Conservation (phyloP, 176 grass and related monocot species). For the Zea mays region Zm-B73-REFERENCE-NAM-5.0 NC_050096.1:34757501-34758000, state of each 20-base stretch:
- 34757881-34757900: constrained; percentile 65
- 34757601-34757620: neutral
- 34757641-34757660: neutral
- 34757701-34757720: neutral
- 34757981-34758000: constrained; percentile 84
- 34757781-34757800: constrained; percentile 1
- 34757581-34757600: constrained; percentile 14
- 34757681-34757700: neutral
- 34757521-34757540: constrained; percentile 65
- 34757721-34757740: neutral
- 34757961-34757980: constrained; percentile 94
- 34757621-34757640: neutral
- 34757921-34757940: constrained; percentile 80
- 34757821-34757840: constrained; percentile 20
- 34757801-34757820: neutral
- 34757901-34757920: constrained; percentile 84
- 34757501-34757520: constrained; percentile 64
- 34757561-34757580: neutral
- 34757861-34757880: constrained; percentile 62
- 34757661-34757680: neutral
- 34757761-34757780: neutral
- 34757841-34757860: constrained; percentile 56
- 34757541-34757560: constrained; percentile 37
- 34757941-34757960: constrained; percentile 96
- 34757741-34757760: neutral